phyloP scores from a whole-genome alignment of 768 basidiomycete genomes.

The Floccularia luteovirens region DNA sequence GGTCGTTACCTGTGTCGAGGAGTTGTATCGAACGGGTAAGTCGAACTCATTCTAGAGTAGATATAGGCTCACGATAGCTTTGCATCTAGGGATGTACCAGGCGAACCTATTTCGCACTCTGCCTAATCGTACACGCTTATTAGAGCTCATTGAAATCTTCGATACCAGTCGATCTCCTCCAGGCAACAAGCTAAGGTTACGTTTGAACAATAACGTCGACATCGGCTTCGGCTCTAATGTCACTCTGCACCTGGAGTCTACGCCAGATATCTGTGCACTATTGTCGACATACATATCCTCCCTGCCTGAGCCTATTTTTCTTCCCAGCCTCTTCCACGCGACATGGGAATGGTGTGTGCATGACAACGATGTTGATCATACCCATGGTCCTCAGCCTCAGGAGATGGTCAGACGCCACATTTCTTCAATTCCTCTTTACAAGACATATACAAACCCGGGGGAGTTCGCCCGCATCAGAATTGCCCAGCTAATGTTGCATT shows the following conservation, averaged over 20 bases:
- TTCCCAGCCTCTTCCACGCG: conserved; percentile 23
- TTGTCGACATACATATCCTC: conserved; percentile 30
- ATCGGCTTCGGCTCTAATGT: conserved; percentile 18
- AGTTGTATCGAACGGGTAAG: conserved; percentile 31
- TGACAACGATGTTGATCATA: conserved; percentile 7
- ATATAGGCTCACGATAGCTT: conserved; percentile 3
- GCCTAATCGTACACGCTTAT: conserved; percentile 25
- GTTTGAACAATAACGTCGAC: not conserved
- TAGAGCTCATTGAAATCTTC: conserved; percentile 28
- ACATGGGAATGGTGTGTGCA: conserved; percentile 26
- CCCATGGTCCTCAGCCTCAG: not conserved
- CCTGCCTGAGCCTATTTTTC: conserved; percentile 30
- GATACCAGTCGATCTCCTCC: conserved; percentile 19
- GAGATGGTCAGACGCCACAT: conserved; percentile 4
- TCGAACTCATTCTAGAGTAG: not conserved
- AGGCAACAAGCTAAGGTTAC: conserved; percentile 9
- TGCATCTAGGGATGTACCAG: conserved; percentile 22
- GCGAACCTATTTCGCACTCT: conserved; percentile 22
- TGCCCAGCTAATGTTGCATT: conserved; percentile 28
- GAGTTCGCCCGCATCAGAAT: conserved; percentile 16
- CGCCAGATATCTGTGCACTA: conserved; percentile 31
- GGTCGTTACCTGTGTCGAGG: conserved; percentile 31
- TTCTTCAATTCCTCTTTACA: conserved; percentile 12
- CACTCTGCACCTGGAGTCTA: conserved; percentile 25
- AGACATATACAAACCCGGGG: conserved; percentile 9